Percentiles rank a stretch among this genome's conserved stretches.
These are phyloP conservation scores for Paramecium biaurelia DNA, from an alignment of 73 alveolate genomes.

Conservation along the genomic window DNA sequence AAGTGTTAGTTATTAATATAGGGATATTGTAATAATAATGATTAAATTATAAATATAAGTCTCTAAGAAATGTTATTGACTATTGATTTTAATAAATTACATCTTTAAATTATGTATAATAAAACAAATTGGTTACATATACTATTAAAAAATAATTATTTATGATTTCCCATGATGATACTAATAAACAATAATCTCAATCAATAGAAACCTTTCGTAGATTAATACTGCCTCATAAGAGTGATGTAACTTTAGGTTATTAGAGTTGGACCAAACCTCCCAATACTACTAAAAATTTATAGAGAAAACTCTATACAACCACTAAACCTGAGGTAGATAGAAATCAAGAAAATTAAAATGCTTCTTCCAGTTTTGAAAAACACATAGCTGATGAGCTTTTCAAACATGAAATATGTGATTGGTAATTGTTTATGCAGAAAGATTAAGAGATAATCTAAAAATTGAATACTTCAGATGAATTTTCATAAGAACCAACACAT, in stretches of 20 bases:
- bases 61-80: background rate
- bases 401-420: background rate
- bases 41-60: background rate
- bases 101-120: background rate
- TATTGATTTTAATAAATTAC: background rate
- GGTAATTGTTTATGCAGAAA: constrained; percentile 1
- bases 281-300: background rate
- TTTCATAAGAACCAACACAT: background rate
- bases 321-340: background rate
- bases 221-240: background rate
- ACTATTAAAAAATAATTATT: background rate
- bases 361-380: background rate
- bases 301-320: background rate
- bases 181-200: background rate
- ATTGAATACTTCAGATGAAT: background rate
- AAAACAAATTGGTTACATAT: background rate
- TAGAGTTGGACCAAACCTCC: background rate
- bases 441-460: background rate
- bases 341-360: background rate
- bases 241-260: background rate
- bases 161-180: background rate
- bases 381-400: background rate
- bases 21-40: background rate
- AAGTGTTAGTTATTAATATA: background rate
- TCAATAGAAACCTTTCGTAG: background rate